Percentiles rank a stretch among this genome's conserved stretches.
These are phyloP conservation scores for Trifolium pratense DNA, from an alignment of 306 rosid species.

Conservation along the genomic window DNA sequence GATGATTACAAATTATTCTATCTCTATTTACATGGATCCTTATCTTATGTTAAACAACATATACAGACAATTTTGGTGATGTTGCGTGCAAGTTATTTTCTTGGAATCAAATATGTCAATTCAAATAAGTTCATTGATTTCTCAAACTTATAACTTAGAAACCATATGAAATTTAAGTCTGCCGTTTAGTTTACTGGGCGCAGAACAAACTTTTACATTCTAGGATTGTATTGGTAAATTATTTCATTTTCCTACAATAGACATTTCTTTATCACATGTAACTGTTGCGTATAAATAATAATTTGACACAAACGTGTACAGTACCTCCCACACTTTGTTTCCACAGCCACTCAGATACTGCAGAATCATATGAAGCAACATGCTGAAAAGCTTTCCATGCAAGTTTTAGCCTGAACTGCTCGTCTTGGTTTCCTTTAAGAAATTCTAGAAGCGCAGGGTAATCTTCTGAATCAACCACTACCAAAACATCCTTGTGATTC, in stretches of 20 bases:
- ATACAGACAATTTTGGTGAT: background rate
- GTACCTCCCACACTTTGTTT: slow-evolving; percentile 81
- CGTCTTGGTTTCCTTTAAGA: slow-evolving; percentile 69
- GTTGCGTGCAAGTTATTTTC: background rate
- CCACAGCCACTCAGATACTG: slow-evolving; percentile 97
- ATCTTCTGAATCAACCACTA: slow-evolving; percentile 90
- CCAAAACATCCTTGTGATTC: slow-evolving; percentile 92
- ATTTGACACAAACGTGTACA: slow-evolving; percentile 8
- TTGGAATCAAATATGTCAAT: background rate
- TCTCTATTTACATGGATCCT: background rate
- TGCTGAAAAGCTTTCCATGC: slow-evolving; percentile 98
- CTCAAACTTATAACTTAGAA: background rate
- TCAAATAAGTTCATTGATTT: slow-evolving; percentile 1
- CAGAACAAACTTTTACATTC: background rate
- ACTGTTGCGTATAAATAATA: slow-evolving; percentile 3
- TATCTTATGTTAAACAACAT: background rate
- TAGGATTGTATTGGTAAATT: background rate
- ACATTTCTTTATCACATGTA: slow-evolving; percentile 21
- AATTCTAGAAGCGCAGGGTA: slow-evolving; percentile 75
- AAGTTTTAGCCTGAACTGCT: slow-evolving; percentile 76
- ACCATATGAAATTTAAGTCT: background rate
- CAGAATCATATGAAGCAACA: slow-evolving; percentile 89
- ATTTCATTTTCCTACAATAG: slow-evolving; percentile 10
- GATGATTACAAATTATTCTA: background rate
- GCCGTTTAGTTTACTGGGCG: background rate